phyloP scores from a whole-genome alignment of 345 rosid genomes.

The Draba incana region DNA sequence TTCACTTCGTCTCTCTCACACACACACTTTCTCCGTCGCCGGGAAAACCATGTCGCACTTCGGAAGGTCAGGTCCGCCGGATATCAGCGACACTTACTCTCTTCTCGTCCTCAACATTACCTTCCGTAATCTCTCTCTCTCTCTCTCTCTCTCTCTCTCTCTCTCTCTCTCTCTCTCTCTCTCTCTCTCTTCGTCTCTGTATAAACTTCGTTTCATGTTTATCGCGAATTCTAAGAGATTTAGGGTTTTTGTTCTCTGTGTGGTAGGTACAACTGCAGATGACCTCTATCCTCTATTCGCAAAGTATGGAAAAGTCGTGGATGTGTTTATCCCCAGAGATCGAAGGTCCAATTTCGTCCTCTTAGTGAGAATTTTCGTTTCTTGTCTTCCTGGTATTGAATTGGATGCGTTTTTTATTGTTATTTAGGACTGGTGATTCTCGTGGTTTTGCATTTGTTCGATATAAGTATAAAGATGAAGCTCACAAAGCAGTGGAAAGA shows the following conservation, averaged over 20 bases:
- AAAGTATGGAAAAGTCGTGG: conserved; percentile 89
- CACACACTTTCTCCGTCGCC: conserved; percentile 3
- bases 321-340: conserved; percentile 82
- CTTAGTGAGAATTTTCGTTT: conserved; percentile 7
- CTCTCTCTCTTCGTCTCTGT: not conserved
- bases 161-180: conserved; percentile 17
- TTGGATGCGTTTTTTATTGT: conserved; percentile 3
- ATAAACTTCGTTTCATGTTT: conserved; percentile 1
- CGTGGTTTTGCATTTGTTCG: conserved; percentile 84
- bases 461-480: conserved; percentile 74
- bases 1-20: not conserved
- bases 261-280: conserved; percentile 78
- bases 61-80: conserved; percentile 82
- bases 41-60: conserved; percentile 68
- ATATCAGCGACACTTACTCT: conserved; percentile 70
- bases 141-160: conserved; percentile 19
- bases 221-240: not conserved
- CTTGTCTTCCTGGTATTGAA: not conserved
- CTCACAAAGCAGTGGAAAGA: conserved; percentile 72
- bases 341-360: conserved; percentile 54
- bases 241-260: conserved; percentile 17
- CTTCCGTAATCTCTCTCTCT: conserved; percentile 56
- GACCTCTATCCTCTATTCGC: conserved; percentile 85
- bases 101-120: conserved; percentile 87
- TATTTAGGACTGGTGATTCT: conserved; percentile 57